Evolutionary conservation across 768 basidiomycete genomes (phyloP).

Genomic region (Hortiboletus flavorubellus): DNA sequence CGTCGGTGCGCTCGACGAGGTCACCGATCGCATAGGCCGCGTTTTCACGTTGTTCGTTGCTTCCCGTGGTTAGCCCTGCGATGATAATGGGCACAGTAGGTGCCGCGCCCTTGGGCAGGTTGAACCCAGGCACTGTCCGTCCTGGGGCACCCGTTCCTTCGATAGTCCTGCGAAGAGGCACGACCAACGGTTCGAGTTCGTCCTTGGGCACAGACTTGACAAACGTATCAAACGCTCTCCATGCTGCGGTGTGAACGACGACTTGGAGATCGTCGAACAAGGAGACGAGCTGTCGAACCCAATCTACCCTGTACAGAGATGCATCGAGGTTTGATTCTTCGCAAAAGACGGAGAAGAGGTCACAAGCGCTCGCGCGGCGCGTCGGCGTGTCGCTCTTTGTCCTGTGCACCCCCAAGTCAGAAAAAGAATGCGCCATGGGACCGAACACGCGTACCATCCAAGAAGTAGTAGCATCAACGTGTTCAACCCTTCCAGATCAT

Average conservation of each 20-base stretch:
- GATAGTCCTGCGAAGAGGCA: conserved; percentile 83
- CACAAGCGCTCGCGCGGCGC: conserved; percentile 76
- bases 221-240: conserved; percentile 79
- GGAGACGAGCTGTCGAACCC: conserved; percentile 87
- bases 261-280: conserved; percentile 76
- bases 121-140: conserved; percentile 79
- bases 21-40: too few species aligned
- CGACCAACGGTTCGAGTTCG: conserved; percentile 86
- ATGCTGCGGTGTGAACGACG: conserved; percentile 77
- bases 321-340: conserved; percentile 78
- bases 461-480: conserved; percentile 85
- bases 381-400: conserved; percentile 68
- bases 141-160: conserved; percentile 83
- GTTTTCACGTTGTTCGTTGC: conserved; percentile 84
- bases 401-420: conserved; percentile 41
- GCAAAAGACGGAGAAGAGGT: conserved; percentile 79
- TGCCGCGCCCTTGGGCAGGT: conserved; percentile 75
- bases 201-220: conserved; percentile 91
- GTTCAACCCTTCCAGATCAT: conserved; percentile 85
- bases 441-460: conserved; percentile 62
- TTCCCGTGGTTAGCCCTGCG: conserved; percentile 90
- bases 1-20: too few species aligned
- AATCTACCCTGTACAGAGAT: conserved; percentile 86
- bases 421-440: neutral
- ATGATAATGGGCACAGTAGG: conserved; percentile 86